Percentiles rank a stretch among this genome's conserved stretches.
phyloP scores from a whole-genome alignment of 108 stramenopile species.

The Fragilaria crotonensis region DNA sequence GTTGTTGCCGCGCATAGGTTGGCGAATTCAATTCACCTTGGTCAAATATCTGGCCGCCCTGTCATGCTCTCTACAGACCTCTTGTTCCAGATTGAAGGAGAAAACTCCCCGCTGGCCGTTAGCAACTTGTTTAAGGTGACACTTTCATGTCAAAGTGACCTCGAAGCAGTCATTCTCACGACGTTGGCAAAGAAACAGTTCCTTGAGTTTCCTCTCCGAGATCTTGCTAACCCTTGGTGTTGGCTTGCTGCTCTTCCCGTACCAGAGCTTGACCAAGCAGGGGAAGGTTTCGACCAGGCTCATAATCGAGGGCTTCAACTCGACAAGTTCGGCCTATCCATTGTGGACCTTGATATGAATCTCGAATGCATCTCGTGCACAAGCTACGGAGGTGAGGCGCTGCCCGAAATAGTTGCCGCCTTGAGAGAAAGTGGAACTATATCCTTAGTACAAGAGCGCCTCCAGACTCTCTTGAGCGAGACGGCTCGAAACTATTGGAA shows the following conservation, averaged over 20 bases:
- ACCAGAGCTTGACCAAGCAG: slow-evolving; percentile 25
- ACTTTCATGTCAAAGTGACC: slow-evolving; percentile 2
- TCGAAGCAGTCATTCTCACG: slow-evolving; percentile 28
- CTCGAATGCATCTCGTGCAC: slow-evolving; percentile 50
- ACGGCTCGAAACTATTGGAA: slow-evolving; percentile 32
- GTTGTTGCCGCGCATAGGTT: background rate
- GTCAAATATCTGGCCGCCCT: slow-evolving; percentile 1
- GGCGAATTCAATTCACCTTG: background rate
- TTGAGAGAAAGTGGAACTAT: slow-evolving; percentile 33
- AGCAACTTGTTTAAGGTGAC: slow-evolving; percentile 7
- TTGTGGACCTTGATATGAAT: slow-evolving; percentile 35
- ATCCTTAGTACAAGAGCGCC: slow-evolving; percentile 28
- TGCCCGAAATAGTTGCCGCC: slow-evolving; percentile 34
- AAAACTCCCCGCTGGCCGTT: slow-evolving; percentile 31
- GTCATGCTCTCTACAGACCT: background rate
- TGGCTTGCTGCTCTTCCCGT: slow-evolving; percentile 48
- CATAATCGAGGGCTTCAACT: slow-evolving; percentile 29
- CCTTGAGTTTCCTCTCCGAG: slow-evolving; percentile 46
- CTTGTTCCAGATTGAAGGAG: slow-evolving; percentile 32
- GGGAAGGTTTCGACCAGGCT: slow-evolving; percentile 11
- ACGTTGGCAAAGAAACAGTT: slow-evolving; percentile 31
- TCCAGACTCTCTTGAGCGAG: slow-evolving; percentile 22
- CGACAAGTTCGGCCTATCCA: slow-evolving; percentile 18
- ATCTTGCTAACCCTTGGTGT: slow-evolving; percentile 47
- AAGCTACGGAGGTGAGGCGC: slow-evolving; percentile 32